These are phyloP conservation scores for Cystoderma amianthinum DNA, from an alignment of 768 basidiomycete genomes.

Conservation along the genomic window DNA sequence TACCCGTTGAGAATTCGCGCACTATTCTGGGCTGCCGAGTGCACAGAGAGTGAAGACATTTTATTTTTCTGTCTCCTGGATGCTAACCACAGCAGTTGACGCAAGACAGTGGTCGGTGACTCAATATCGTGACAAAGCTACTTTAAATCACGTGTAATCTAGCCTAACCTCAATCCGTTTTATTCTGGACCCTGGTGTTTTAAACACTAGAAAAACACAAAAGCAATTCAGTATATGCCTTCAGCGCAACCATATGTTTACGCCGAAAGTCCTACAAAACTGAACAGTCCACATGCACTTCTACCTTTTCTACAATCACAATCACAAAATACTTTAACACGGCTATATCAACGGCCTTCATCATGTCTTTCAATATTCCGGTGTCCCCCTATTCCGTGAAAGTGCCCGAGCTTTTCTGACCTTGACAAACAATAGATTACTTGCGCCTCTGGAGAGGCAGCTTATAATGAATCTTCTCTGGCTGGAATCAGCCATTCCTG, in stretches of 20 bases:
- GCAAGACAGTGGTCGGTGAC: neutral
- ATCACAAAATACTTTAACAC: slow-evolving; percentile 67
- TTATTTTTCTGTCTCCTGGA: slow-evolving; percentile 8
- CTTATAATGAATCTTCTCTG: slow-evolving; percentile 84
- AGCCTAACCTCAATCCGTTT: neutral
- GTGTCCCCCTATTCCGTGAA: too few species aligned
- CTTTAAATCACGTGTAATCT: neutral
- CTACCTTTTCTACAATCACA: slow-evolving; percentile 78
- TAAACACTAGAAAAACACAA: too few species aligned
- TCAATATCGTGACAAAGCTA: neutral
- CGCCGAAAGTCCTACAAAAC: slow-evolving; percentile 16
- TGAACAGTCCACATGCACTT: slow-evolving; percentile 50
- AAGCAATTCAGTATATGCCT: too few species aligned
- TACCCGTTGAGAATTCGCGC: slow-evolving; percentile 9
- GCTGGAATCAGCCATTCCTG: slow-evolving; percentile 70
- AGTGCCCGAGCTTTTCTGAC: too few species aligned
- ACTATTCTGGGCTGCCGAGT: slow-evolving; percentile 70
- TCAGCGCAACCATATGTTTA: slow-evolving; percentile 17
- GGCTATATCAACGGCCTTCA: slow-evolving; percentile 80
- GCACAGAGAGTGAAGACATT: slow-evolving; percentile 45
- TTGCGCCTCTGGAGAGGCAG: slow-evolving; percentile 77
- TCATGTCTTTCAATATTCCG: slow-evolving; percentile 89
- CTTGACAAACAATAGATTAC: slow-evolving; percentile 38
- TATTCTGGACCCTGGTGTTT: neutral
- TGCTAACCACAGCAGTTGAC: neutral